These are phyloP conservation scores for Pestalotiopsis fici DNA, from an alignment of 2,329 filamentous ascomycete species.

Conservation along the genomic window DNA sequence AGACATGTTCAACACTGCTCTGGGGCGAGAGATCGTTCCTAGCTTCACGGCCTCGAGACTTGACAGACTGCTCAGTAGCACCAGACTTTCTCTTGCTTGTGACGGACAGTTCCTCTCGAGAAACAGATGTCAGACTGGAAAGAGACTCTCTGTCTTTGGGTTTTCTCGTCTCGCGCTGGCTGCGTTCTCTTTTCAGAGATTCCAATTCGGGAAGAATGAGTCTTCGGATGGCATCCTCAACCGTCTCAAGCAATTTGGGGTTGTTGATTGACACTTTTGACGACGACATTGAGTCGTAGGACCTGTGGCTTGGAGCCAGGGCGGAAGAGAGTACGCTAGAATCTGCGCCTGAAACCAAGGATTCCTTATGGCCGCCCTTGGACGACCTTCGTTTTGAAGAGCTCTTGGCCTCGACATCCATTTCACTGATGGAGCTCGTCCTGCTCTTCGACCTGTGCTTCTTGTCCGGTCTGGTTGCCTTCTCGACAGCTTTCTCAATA, in stretches of 20 bases:
- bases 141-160: conserved; percentile 57
- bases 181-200: conserved; percentile 87
- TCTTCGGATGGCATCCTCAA: conserved; percentile 89
- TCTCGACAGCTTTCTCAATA: conserved; percentile 35
- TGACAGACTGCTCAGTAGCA: conserved; percentile 53
- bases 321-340: conserved; percentile 57
- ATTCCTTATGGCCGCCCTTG: conserved; percentile 54
- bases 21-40: conserved; percentile 55
- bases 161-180: conserved; percentile 65
- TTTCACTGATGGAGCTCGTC: conserved; percentile 50
- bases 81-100: conserved; percentile 53
- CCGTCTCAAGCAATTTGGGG: conserved; percentile 84
- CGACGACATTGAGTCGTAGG: conserved; percentile 57
- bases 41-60: conserved; percentile 53
- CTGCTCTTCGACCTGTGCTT: conserved; percentile 52
- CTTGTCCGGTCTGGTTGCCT: conserved; percentile 47
- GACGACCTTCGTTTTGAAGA: conserved; percentile 51
- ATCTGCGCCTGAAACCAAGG: conserved; percentile 52
- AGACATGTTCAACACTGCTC: conserved; percentile 48
- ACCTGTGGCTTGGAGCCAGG: conserved; percentile 55
- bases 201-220: conserved; percentile 90
- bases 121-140: conserved; percentile 56
- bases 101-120: conserved; percentile 54
- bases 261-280: conserved; percentile 81
- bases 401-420: conserved; percentile 42